Evolutionary conservation across 2,329 filamentous ascomycete species (phyloP), one percentile per base, ranked within the genome.

Genomic region (Chrysosporium keratinophilum): DNA sequence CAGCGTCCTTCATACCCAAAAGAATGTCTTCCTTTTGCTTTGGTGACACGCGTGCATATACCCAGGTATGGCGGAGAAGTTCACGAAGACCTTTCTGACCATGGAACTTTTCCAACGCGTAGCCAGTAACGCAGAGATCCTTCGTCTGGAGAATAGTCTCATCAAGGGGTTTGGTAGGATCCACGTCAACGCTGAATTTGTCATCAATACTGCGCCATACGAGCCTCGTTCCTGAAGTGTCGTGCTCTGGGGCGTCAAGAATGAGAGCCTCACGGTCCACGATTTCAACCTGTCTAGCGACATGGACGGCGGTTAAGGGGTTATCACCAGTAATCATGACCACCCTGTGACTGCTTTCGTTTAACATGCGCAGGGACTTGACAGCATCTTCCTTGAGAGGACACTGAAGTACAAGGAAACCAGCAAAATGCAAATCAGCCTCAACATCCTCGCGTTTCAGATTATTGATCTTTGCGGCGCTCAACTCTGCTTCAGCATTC

Each of bases 321-420:
- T 98, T 98, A 70, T 98, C 93, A 67, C 93, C 93, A 56, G 93
- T 98, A 61, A 98, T 98, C 93, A 98, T 98, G 62, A 98, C 87
- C 45, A 95, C 89, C 62, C 93, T 88, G 70, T 98, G 93, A 72
- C 90, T 97, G 71, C 91, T 97, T 75, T 98, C 93, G 67, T 96
- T 98, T 62, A 98, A 79, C 88, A 97, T 96, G 60, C 86, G 88
- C 40, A 98, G 88, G 39, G 93, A 84, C 68, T 93, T 84, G 72
- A 94, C 87, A 45, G 93, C 93, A 68, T 98, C 93, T 23, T 95
- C 90, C 73, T 98, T 98, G 54, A 98, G 78, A 4, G 93, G 93
- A 64, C 89, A 96, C 69, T 96, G 91, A 31, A 98, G 77, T 50
- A 98, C 89, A 58, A 98, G 76, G 75, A 98, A 98, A 56, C 93